phyloP scores from a whole-genome alignment of 192 early-diverging fungal species.

The Paraglomus brasilianum region DNA sequence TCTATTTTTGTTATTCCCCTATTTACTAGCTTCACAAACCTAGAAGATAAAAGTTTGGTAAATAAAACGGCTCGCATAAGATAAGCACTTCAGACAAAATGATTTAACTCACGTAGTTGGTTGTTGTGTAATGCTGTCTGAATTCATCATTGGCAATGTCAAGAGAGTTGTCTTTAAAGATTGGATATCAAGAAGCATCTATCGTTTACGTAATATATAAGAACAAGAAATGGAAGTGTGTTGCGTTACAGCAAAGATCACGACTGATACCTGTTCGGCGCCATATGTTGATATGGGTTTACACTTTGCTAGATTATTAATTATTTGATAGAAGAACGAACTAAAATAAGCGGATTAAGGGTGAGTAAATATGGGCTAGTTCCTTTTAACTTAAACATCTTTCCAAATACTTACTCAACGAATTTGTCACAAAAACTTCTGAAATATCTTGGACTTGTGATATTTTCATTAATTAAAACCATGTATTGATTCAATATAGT shows the following conservation, averaged over 20 bases:
- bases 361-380: not conserved
- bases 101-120: constrained; percentile 56
- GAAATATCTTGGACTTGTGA: constrained; percentile 77
- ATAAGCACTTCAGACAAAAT: not conserved
- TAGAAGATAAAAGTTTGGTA: constrained; percentile 30
- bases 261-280: constrained; percentile 75
- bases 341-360: constrained; percentile 38
- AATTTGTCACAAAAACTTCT: constrained; percentile 91
- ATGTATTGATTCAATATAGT: constrained; percentile 55
- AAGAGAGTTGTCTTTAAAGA: constrained; percentile 81
- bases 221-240: no score
- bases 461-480: constrained; percentile 54
- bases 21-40: constrained; percentile 84
- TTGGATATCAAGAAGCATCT: constrained; percentile 92
- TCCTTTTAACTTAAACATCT: not conserved
- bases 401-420: constrained; percentile 64
- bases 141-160: constrained; percentile 68
- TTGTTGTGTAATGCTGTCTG: constrained; percentile 49
- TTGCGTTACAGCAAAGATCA: no score
- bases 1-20: constrained; percentile 80
- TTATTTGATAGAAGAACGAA: constrained; percentile 67
- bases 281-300: constrained; percentile 89
- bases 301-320: constrained; percentile 70
- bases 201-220: no score
- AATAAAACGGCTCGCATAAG: no score